These are phyloP conservation scores for Pelargonium cotyledonis DNA, from an alignment of 441 rosid genomes.

Conservation along the genomic window DNA sequence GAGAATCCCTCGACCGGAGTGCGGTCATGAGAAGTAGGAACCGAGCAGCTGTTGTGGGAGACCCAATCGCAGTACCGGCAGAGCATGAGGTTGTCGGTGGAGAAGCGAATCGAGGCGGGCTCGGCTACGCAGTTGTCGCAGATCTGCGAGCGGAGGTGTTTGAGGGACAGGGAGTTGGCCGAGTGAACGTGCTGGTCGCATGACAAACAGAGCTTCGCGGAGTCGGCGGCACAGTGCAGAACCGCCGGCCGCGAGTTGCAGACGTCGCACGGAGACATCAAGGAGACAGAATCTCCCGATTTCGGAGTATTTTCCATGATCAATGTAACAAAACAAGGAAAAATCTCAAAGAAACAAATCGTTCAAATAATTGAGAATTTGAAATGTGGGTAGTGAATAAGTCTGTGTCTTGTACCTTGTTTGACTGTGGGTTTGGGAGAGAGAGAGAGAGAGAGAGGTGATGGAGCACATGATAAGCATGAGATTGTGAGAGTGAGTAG, in stretches of 20 bases:
- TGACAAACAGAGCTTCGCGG: constrained; percentile 41
- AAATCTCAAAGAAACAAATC: background rate
- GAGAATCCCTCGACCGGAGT: constrained; percentile 31
- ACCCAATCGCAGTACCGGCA: constrained; percentile 38
- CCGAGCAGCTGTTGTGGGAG: constrained; percentile 22
- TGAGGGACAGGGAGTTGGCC: constrained; percentile 42
- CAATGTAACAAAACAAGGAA: background rate
- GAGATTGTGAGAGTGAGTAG: background rate
- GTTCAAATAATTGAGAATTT: background rate
- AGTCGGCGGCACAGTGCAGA: constrained; percentile 39
- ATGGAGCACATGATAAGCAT: background rate
- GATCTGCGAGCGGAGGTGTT: constrained; percentile 39
- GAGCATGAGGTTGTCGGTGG: constrained; percentile 27
- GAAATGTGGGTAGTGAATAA: background rate
- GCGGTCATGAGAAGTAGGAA: constrained; percentile 21
- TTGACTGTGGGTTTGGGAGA: too few relatives aligned
- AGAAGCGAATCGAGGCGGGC: constrained; percentile 29
- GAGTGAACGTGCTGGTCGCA: constrained; percentile 44
- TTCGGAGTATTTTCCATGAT: constrained; percentile 15
- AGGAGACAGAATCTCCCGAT: constrained; percentile 10
- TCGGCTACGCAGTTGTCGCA: constrained; percentile 35
- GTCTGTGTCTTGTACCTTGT: too few relatives aligned
- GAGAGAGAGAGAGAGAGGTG: too few relatives aligned
- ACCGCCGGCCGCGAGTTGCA: constrained; percentile 34
- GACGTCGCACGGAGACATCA: constrained; percentile 30